Evolutionary conservation across 2,329 filamentous ascomycete species (phyloP), one percentile per base, ranked within the genome.

Genomic region (Beauveria rudraprayagi): DNA sequence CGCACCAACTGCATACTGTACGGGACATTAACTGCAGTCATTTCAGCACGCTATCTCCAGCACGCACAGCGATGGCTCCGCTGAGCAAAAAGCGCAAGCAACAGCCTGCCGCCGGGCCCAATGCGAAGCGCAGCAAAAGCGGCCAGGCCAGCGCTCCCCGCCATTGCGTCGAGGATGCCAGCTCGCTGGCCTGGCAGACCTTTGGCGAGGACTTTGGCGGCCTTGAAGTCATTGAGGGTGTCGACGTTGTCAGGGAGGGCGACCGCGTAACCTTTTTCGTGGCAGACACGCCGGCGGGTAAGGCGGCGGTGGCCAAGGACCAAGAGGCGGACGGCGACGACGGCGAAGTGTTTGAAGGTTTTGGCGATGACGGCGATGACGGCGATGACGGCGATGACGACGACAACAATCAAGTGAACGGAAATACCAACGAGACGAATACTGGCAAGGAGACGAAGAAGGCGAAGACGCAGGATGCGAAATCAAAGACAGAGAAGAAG

Each of bases 161-260:
- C 34, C 69, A 65, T 47, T 66, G 64, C 44, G 69, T 76, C 2
- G 75, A 83, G 24, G 75, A 77, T 48, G 73, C 78, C 34, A 73
- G 79, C 64, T 74, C 79, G 1, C 73, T 88, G 48, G 72, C 75
- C 71, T 88, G 85, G 85, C 78, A 82, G 67, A 86, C 93, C 51
- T 91, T 97, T 75, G 90, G 90, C n/a, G 92, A 95, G 65, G 94
- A 94, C 0, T 97, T 99, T 72, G 95, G 88, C 68, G 92, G 90
- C 0, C 77, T 99, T 1, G 92, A 99, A 69, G 92, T 97, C 69
- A 88, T 97, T 52, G 90, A 96, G 17, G 91, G 90, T 56, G 90
- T 99, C 1, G 90, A 96, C 34, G 81, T 99, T n/a, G 78, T 96
- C 47, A 84, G 82, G 64, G 80, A 87, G 34, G 85, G 85, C 8